A percentile compares a stretch with the other conserved stretches of the same genome.
Conservation (phyloP, 345 rosid genomes). For the Adansonia digitata region DNA sequence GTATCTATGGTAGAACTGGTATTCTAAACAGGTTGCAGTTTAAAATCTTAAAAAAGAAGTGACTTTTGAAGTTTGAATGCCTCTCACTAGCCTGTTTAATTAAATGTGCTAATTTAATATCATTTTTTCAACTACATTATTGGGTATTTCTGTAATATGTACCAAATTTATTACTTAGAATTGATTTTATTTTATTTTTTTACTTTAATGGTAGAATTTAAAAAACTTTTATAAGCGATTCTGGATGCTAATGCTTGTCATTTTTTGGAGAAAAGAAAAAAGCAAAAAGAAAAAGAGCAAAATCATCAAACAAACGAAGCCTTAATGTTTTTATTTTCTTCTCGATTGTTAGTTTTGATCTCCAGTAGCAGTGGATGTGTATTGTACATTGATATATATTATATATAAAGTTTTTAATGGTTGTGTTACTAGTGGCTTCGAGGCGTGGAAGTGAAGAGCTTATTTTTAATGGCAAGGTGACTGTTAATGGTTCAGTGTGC, state of each 20-base stretch:
- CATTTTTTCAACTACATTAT: neutral
- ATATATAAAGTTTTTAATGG: neutral
- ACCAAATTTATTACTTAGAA: neutral
- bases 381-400: too few species aligned
- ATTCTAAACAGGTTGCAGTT: neutral
- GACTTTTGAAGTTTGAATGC: constrained; percentile 2
- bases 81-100: neutral
- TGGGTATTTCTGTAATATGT: neutral
- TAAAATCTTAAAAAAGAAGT: neutral
- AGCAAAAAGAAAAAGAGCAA: neutral
- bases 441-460: constrained; percentile 85
- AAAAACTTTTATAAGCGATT: neutral
- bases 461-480: constrained; percentile 79
- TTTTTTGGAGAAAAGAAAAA: neutral
- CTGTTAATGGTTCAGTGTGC: constrained; percentile 80
- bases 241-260: neutral
- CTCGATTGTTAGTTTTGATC: neutral
- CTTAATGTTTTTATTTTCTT: neutral
- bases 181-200: neutral
- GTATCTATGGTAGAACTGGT: neutral
- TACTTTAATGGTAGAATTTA: neutral
- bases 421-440: constrained; percentile 60
- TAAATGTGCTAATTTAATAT: neutral
- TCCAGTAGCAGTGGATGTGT: neutral
- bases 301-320: neutral